Evolutionary conservation across 139 green algal species (phyloP), one percentile per base, ranked within the genome.

Genomic region (Zygnema cylindricum): DNA sequence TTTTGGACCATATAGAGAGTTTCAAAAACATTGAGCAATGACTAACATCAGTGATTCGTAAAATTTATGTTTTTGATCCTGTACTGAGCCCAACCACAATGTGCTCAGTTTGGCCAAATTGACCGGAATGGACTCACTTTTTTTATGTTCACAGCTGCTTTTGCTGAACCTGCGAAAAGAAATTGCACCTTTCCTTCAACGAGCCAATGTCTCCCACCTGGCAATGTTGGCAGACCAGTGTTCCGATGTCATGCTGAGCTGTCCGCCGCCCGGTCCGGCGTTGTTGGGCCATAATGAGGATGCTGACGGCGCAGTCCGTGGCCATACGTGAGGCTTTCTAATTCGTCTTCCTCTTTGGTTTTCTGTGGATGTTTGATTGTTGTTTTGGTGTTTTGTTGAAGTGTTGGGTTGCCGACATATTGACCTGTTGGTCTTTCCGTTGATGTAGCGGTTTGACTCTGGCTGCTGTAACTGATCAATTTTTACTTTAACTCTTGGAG

Each of bases 121-220:
- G n/a, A n/a, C n/a, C n/a, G n/a, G n/a, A n/a, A n/a, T n/a, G n/a
- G n/a, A n/a, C n/a, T n/a, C n/a, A n/a, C n/a, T n/a, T n/a, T n/a
- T n/a, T 33, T 55, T 0, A 81, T 40, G 40, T 42, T 23, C 33
- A 11, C 82, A 87, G 82, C 54, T 87, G 55, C n/a, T 89, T 25
- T 76, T 89, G 41, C n/a, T 89, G n/a, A 89, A 89, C 16, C 77
- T 89, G 1, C 36, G 77, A 41, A 89, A 89, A 76, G 84, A 89
- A 57, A 63, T 89, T 43, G 76, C 36, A 7, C 76, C 84, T 43
- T 89, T 87, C 79, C 38, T 81, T 32, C 55, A 49, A 41, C 36
- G n/a, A 2, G 30, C 42, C 23, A 38, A 81, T 32, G 54, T 3
- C 25, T 23, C 1, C 39, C 23, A 87, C 38, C 30, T 32, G 2